Base-by-base conservation (phyloP, 345 rosid genomes). In the Excoecaria agallocha region DNA sequence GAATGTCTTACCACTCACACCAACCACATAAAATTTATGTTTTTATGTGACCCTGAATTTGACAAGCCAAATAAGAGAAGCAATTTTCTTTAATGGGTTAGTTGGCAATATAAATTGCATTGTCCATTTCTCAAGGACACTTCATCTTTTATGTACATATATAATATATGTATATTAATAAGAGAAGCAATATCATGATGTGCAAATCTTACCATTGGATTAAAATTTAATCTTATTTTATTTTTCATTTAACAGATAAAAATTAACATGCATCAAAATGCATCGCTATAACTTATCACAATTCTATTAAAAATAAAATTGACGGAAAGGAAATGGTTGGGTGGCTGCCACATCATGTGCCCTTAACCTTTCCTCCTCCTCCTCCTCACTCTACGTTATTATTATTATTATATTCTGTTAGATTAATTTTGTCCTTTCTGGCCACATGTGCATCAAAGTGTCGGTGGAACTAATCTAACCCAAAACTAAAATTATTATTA, bases 361-460 rank as follows among this genome's bases (percentile, higher is more conserved):
- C 50, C 8, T 76, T 24, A 6, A 59, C 24, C 50, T 59, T 67
- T 48, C 48, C 41, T 46, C 30, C n/a, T n/a, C n/a, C n/a, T n/a
- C n/a, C 35, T 38, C 19, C 59, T 37, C 38, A 15, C 60, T 48
- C 68, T 6, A n/a, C 43, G n/a, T n/a, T n/a, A n/a, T n/a, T n/a
- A n/a, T n/a, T n/a, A 38, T 54, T 48, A 69, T 54, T 69, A 39
- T 39, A 52, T 10, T 54, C 45, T 12, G 9, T 30, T 43, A 20
- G 5, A 54, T 65, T 41, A 20, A 6, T 12, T 56, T 64, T 64
- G 85, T 87, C 84, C 59, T 78, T 72, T 60, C 54, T 79, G 64
- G 85, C 85, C 86, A 82, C 86, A 74, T 81, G 80, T 73, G 65
- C 82, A 74, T 70, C 37, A 35, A 64, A 37, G 75, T 70, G 79